Evolutionary conservation across 257 asterid species (phyloP).

Genomic region (Fraxinus cuspidata): DNA sequence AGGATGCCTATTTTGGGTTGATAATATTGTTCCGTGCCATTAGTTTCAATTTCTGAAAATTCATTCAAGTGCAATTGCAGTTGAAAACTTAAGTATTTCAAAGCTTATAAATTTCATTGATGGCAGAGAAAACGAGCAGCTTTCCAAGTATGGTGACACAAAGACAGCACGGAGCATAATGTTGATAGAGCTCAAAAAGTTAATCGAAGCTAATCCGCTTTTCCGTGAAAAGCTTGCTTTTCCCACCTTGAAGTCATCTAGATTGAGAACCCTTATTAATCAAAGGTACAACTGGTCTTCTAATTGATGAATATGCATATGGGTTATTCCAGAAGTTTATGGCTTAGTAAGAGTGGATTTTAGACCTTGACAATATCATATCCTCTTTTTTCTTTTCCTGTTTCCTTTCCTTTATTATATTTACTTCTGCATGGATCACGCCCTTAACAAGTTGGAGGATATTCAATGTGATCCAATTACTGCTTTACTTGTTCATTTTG

Average conservation of each 20-base stretch:
- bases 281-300: slow-evolving; percentile 60
- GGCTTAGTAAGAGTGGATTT: not conserved
- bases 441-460: not conserved
- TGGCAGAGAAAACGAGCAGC: slow-evolving; percentile 97
- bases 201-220: slow-evolving; percentile 96
- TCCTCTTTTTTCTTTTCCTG: not conserved
- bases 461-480: not conserved
- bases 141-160: slow-evolving; percentile 94
- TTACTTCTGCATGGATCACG: not conserved
- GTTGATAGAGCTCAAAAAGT: slow-evolving; percentile 90
- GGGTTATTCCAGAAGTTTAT: not conserved
- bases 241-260: slow-evolving; percentile 85
- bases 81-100: not conserved
- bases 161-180: slow-evolving; percentile 97
- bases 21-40: not conserved
- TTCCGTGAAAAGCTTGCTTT: slow-evolving; percentile 94
- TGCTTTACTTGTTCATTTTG: not conserved
- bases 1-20: not conserved
- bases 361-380: not conserved
- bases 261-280: slow-evolving; percentile 90
- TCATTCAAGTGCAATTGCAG: not conserved
- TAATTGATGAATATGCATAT: slow-evolving; percentile 3
- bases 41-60: not conserved
- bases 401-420: not conserved
- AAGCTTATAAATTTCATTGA: slow-evolving; percentile 23